Evolutionary conservation across 73 alveolate genomes (phyloP).

Genomic region (Paramecium pentaurelia): DNA sequence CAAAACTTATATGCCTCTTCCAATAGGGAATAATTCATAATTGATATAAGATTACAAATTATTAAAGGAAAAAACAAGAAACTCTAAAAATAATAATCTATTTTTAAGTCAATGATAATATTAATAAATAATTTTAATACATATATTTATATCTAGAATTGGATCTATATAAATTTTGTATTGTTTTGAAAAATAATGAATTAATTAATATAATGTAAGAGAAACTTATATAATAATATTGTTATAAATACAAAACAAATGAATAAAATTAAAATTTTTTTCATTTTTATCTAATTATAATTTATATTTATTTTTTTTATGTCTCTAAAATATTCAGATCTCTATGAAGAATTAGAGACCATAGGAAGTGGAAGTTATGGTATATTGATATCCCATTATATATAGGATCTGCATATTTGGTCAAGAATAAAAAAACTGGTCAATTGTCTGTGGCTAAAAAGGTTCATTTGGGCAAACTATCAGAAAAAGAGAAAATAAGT

Average conservation of each 20-base stretch:
- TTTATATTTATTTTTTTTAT: neutral
- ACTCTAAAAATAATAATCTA: neutral
- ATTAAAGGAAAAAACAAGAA: neutral
- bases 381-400: neutral
- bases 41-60: neutral
- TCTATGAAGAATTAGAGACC: slow-evolving; percentile 50
- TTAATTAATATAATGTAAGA: no score
- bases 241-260: neutral
- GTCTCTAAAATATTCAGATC: neutral
- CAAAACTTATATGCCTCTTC: neutral
- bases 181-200: no score
- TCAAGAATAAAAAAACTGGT: slow-evolving; percentile 55
- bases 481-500: slow-evolving; percentile 69
- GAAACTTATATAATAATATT: no score
- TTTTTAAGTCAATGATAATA: neutral
- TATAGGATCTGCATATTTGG: slow-evolving; percentile 74
- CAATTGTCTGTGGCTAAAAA: slow-evolving; percentile 75
- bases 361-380: slow-evolving; percentile 82
- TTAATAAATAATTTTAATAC: neutral
- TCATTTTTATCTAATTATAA: neutral
- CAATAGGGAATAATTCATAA: neutral
- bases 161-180: no score
- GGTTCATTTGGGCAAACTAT: slow-evolving; percentile 68
- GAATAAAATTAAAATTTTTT: neutral
- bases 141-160: no score